These are phyloP conservation scores for Gastrolobium bilobum DNA, from an alignment of 306 rosid species.

Conservation along the genomic window DNA sequence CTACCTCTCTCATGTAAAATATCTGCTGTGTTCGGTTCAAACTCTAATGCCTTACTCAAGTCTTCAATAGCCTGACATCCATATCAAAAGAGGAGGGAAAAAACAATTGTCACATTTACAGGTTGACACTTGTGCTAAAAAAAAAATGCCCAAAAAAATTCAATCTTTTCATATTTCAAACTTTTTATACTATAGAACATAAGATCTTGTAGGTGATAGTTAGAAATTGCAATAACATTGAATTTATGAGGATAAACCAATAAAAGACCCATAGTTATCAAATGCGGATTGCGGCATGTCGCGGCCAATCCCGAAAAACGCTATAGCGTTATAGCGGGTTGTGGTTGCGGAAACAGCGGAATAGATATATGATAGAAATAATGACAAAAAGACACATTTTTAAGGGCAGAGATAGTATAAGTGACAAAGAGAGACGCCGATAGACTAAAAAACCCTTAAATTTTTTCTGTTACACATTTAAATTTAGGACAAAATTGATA, in stretches of 20 bases:
- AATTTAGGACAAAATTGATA: no score
- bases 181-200: not conserved
- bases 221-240: conserved; percentile 15
- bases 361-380: no score
- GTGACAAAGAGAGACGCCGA: no score
- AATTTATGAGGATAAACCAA: not conserved
- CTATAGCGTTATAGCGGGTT: no score
- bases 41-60: conserved; percentile 86
- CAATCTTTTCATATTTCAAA: conserved; percentile 30
- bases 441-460: no score
- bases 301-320: no score
- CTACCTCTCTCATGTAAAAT: conserved; percentile 95
- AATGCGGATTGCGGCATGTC: no score
- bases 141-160: conserved; percentile 35
- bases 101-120: conserved; percentile 29
- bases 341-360: no score
- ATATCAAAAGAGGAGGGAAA: conserved; percentile 33
- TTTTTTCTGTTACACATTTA: no score
- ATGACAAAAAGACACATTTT: no score
- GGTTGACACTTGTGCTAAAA: conserved; percentile 40
- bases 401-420: no score
- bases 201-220: conserved; percentile 19
- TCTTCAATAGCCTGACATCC: conserved; percentile 86
- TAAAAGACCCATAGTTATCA: no score
- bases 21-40: conserved; percentile 83